Base-by-base conservation (phyloP, 495 filamentous ascomycete species). In the Tuber microsphaerosporum region DNA sequence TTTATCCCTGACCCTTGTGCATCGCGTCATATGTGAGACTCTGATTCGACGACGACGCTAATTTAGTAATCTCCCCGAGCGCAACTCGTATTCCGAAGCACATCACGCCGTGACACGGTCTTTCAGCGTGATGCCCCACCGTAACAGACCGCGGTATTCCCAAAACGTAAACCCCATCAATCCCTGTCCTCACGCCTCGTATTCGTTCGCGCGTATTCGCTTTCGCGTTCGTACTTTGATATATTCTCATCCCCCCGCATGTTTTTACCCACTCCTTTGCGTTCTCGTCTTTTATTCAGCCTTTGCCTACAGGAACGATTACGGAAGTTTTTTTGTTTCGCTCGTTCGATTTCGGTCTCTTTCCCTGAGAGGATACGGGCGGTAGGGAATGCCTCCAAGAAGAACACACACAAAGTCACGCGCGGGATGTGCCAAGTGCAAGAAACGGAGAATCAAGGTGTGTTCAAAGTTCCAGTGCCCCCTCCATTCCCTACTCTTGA, bases 331-430 rank as follows among this genome's bases (percentile, higher is more conserved):
- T 42, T 34, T 26, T 44, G 31, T 10, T 41, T 20, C 45, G n/a
- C 39, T 14, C 12, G 26, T 31, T 45, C 46, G 22, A 56, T 74
- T 34, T 74, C 20, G 41, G 12, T 41, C 9, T 51, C 10, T 41
- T 39, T 56, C 22, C 39, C 34, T 7, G 41, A 48, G n/a, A 56
- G 17, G 41, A 26, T 26, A 71, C 42, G 22, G 31, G 22, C 16
- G 34, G 45, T n/a, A 16, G 6, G 42, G 70, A 65, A 88, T 88
- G 87, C 86, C 89, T 61, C 87, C 89, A 12, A 84, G 89, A 80
- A 86, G 88, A 82, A 88, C 88, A 42, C 89, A 91, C 80, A 90
- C 89, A 78, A 91, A 91, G 84, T 89, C 87, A 68, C 85, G 89
- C 74, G 85, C 87, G 56, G 89, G 89, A 39, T 91, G 89, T 76